Conservation (phyloP, 352 stramenopile species). For the Thalassiosira sp. region DNA sequence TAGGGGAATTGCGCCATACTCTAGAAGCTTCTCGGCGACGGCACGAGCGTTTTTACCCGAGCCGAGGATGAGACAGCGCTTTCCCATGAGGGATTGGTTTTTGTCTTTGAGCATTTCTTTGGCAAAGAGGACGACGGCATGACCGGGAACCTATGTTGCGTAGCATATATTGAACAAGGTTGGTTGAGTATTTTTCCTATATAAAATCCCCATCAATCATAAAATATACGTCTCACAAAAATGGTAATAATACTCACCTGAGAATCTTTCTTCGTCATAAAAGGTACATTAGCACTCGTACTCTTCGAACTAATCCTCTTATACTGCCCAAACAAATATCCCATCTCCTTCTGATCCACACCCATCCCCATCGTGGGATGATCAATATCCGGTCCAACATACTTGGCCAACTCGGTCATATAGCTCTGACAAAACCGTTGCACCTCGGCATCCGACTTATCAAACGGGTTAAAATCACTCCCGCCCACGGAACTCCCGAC, state of each 20-base stretch:
- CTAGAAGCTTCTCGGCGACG: conserved; percentile 92
- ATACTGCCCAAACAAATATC: conserved; percentile 98
- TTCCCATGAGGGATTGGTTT: conserved; percentile 92
- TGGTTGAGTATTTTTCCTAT: too few relatives aligned
- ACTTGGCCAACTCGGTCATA: conserved; percentile 97
- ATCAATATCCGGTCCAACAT: conserved; percentile 95
- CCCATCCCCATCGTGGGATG: conserved; percentile 93
- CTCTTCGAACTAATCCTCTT: conserved; percentile 88
- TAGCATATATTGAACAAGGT: neutral
- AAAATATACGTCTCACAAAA: neutral
- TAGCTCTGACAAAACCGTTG: conserved; percentile 98
- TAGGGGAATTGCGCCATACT: conserved; percentile 94
- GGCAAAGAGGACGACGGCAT: conserved; percentile 91
- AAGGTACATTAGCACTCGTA: conserved; percentile 41
- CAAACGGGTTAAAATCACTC: conserved; percentile 94
- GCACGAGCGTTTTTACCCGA: conserved; percentile 89
- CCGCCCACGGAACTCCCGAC: conserved; percentile 83
- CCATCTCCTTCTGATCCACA: conserved; percentile 92
- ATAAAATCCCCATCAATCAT: neutral
- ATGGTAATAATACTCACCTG: conserved; percentile 48
- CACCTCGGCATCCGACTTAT: conserved; percentile 97
- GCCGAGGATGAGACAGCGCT: conserved; percentile 95
- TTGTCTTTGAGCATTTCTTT: conserved; percentile 91
- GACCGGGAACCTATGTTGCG: conserved; percentile 84
- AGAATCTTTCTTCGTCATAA: conserved; percentile 55